Evolutionary conservation across 306 rosid genomes (phyloP), one percentile per base, ranked within the genome.

Genomic region (Castanea crenata): DNA sequence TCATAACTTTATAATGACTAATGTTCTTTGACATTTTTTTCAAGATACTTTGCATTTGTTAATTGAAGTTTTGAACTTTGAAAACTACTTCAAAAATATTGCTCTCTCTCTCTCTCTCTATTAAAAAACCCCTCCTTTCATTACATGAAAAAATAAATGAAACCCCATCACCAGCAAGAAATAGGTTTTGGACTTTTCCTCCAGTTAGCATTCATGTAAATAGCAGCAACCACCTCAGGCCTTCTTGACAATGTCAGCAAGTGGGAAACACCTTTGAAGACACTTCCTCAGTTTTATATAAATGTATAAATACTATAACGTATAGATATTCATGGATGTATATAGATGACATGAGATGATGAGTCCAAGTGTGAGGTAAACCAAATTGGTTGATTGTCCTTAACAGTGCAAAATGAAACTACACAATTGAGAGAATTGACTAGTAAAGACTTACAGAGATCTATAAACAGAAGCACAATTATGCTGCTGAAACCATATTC

Each of bases 361-460:
- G 80, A 62, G 35, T 72, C 82, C 89, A 80, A 76, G 62, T 57
- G 73, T 72, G 31, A 62, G 79, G 61, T 83, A 73, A 82, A 82
- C 69, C 74, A 68, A 69, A 76, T 57, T 82, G 79, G 78, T 31
- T 31, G 70, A 31, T 61, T 75, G 83, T 73, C 88, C 74, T 75
- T 72, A 51, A 54, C 80, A 68, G 81, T 54, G 71, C 54, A 80
- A 27, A 68, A 57, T 34, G 77, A 71, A 82, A 81, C 84, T 74
- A 85, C 84, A 77, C 80, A 79, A 68, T 85, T 87, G 81, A 85
- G 82, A 77, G 78, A 79, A 68, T 85, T 87, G 81, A 85, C 79
- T 52, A 75, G 74, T 78, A 82, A 76, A 82, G 58, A 76, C 68
- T 64, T 74, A 54, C 71, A 18, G 74, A 71, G 68, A 49, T 69